These are phyloP conservation scores for Globisporangium apiculatum DNA, from an alignment of 352 stramenopile genomes.

Conservation along the genomic window DNA sequence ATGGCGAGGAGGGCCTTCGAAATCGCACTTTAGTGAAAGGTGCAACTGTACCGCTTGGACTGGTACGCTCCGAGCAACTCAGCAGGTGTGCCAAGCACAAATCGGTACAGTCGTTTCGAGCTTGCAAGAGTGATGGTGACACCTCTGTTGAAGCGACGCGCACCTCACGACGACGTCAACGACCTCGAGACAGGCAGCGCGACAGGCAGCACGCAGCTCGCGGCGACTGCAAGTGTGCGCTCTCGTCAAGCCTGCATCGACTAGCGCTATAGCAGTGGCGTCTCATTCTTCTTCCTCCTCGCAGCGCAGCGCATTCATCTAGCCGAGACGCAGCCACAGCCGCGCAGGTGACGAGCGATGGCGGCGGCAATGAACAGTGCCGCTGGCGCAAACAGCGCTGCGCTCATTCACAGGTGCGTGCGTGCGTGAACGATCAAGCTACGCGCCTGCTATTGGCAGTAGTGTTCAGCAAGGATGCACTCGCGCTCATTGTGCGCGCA, in stretches of 20 bases:
- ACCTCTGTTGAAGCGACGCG: not conserved
- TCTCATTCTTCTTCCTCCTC: not conserved
- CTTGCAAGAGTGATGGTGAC: not conserved
- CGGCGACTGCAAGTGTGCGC: no score
- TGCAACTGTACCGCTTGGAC: not conserved
- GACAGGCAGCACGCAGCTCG: not conserved
- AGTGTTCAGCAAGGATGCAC: not conserved
- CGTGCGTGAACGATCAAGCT: no score
- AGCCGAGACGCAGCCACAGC: not conserved
- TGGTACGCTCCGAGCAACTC: not conserved
- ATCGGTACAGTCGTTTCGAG: slow-evolving; percentile 11
- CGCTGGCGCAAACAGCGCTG: slow-evolving; percentile 20
- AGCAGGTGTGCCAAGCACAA: not conserved
- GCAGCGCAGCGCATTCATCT: no score
- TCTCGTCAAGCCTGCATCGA: no score
- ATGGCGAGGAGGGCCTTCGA: slow-evolving; percentile 8
- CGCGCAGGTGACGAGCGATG: no score
- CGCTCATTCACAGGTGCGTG: slow-evolving; percentile 35
- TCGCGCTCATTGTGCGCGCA: not conserved
- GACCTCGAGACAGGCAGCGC: not conserved
- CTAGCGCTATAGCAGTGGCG: no score
- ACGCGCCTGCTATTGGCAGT: no score
- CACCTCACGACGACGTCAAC: not conserved
- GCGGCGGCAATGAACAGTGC: slow-evolving; percentile 7
- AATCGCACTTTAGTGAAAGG: no score